Base-by-base conservation (phyloP, 73 alveolate species). In the Blepharisma stoltei region DNA sequence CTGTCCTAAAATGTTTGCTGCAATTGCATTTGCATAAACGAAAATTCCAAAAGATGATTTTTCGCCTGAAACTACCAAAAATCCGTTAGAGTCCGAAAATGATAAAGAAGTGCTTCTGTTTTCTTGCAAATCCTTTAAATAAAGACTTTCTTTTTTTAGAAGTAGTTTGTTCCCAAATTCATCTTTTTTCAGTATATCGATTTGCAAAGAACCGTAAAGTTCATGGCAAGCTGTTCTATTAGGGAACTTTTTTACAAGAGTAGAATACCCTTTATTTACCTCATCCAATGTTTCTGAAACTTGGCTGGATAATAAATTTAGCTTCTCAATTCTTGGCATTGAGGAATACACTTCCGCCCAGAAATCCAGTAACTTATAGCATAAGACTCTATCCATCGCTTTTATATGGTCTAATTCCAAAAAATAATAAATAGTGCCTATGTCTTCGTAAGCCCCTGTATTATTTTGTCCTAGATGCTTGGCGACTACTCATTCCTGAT, bases 21-120 rank as follows among this genome's bases (percentile, higher is more conserved):
- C 14, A 8, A 14, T n/a, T 20, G 14, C 47, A 60, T 60, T 60
- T 20, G 45, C 73, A 60, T 60, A 60, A 20, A 60, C 3, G 2
- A 60, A 2, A 2, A 38, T 60, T 3, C 73, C 73, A 20, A 60
- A 14, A 1, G 38, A 20, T 14, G 14, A 14, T 20, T n/a, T 0
- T 1, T 60, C 73, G 0, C 48, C 73, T 14, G 73, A 60, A 60
- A 60, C 45, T 25, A 60, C 18, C 46, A 60, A 60, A 60, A 60
- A 8, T n/a, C 73, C 73, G 5, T 60, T 60, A 14, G 14, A 8
- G 2, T 60, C 73, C 14, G 14, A n/a, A 25, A 60, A 60, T 8
- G 14, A 0, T 8, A n/a, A 14, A 9, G 23, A 14, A 18, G 0
- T 60, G 18, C 46, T 60, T 25, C 14, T 14, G 46, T 25, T n/a